Evolutionary conservation across 345 rosid species (phyloP), one percentile per base, ranked within the genome.

Genomic region (Bretschneidera sinensis): DNA sequence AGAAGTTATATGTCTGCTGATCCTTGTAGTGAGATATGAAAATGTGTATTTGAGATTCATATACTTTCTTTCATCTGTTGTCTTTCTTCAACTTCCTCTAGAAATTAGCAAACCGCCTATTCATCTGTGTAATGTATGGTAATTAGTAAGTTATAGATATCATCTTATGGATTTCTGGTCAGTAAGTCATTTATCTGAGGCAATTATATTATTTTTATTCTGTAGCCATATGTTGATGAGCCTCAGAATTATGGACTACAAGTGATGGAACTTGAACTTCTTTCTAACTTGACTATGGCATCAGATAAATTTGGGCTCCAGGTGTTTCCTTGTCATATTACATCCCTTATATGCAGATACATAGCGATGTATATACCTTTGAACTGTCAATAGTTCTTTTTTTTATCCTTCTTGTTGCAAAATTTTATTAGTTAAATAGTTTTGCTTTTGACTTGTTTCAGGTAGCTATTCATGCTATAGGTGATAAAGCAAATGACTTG

Each of bases 401-500:
- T n/a, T n/a, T n/a, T n/a, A n/a, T n/a, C n/a, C n/a, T n/a, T n/a
- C n/a, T n/a, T n/a, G n/a, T n/a, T n/a, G n/a, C n/a, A n/a, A n/a
- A n/a, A n/a, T n/a, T n/a, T n/a, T n/a, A n/a, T n/a, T 39, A 34
- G 49, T 24, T 23, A 19, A 17, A 22, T 31, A 20, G 54, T 47
- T 18, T 18, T 18, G 33, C 33, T 25, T 70, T 11, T 24, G 22
- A 10, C 59, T 56, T 68, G 62, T 62, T 72, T 55, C 79, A 92
- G 97, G 96, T 89, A 65, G 86, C 97, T 47, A 76, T 92, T 69
- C 98, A 92, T 80, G 96, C 98, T 63, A 87, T 87, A 61, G 98
- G 98, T 33, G 97, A 89, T 74, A 89, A 59, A 76, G 97, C 97
- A 54, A 92, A 84, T 69, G 91, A 87, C 76, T 57, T 84, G 76